These are phyloP conservation scores for Leishmania mexicana DNA, from an alignment of 208 protist species.

Conservation along the genomic window DNA sequence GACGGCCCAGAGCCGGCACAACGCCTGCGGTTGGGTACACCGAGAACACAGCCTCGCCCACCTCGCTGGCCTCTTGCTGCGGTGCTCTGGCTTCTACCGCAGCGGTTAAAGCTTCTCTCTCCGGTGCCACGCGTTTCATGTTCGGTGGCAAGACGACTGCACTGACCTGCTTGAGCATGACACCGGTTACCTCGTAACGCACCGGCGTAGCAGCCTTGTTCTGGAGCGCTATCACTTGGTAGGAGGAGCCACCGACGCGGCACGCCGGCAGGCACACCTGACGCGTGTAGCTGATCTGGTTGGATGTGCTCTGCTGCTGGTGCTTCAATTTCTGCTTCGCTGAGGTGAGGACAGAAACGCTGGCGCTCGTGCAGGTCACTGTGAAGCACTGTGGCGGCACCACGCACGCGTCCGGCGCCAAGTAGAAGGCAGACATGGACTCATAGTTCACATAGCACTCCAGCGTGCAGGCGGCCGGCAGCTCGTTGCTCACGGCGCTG, in stretches of 20 bases:
- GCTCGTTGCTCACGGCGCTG: conserved; percentile 18
- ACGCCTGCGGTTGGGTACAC: conserved; percentile 63
- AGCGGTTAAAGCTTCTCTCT: background rate
- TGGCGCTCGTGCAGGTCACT: conserved; percentile 44
- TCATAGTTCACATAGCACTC: conserved; percentile 94
- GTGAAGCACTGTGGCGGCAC: conserved; percentile 85
- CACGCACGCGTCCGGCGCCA: conserved; percentile 62
- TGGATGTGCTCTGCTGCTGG: conserved; percentile 1
- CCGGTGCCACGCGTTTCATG: background rate
- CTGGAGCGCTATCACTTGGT: conserved; percentile 65
- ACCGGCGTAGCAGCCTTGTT: conserved; percentile 59
- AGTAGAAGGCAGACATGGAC: conserved; percentile 83
- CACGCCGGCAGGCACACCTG: conserved; percentile 59
- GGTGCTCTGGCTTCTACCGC: background rate
- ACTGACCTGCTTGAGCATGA: conserved; percentile 52
- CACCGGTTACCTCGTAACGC: conserved; percentile 42
- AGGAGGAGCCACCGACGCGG: conserved; percentile 43
- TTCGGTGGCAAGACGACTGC: conserved; percentile 38
- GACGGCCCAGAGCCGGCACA: conserved; percentile 41
- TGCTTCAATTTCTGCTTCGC: conserved; percentile 8
- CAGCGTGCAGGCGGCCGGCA: conserved; percentile 29
- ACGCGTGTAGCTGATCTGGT: conserved; percentile 8
- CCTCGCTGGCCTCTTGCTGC: conserved; percentile 18
- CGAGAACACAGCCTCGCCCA: conserved; percentile 39
- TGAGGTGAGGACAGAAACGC: background rate